Base-by-base conservation (phyloP, 2,329 filamentous ascomycete genomes). In the Aureobasidium sp. region DNA sequence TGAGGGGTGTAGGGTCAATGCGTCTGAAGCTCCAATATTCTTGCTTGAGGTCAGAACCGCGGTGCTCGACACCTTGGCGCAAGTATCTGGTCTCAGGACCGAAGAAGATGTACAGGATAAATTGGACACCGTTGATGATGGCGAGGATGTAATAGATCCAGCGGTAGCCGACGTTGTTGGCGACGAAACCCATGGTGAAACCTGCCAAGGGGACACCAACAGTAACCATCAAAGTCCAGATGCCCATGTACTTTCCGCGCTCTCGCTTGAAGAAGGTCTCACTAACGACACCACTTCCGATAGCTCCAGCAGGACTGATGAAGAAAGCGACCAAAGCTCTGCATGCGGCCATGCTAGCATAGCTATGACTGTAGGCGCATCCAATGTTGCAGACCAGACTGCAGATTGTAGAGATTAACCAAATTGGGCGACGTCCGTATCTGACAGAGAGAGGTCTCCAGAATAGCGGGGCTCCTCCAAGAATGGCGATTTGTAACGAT, bases 131-230 rank as follows among this genome's bases (percentile, higher is more conserved):
- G 62, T 85, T 84, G 66, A 77, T 79, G 36, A 84, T 84, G 1
- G 81, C 80, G 27, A 84, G 70, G 31, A 79, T 76, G 76, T 78
- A 84, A 68, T 81, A 84, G 29, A 84, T 83, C 82, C 82, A 84
- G n/a, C 78, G 75, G 57, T 81, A 84, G 1, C 78, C 77, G 15
- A 80, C 75, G 11, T 78, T 74, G 62, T 79, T 71, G 0, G 79
- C 76, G 0, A 84, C 81, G 61, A 76, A 76, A 1, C 74, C 74
- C 41, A 74, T 71, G 45, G 76, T 67, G 47, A 76, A 72, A 0
- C 74, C 73, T 0, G 69, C 72, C 17, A 72, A 66, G 1, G 78
- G 78, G 22, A 78, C 74, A 25, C 79, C 79, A 6, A 82, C 57
- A 0, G 79, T 81, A 14, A 81, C 69, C 72, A 82, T 74, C 15